Conservation (phyloP, 2,329 filamentous ascomycete species). For the Cercospora zeina region DNA sequence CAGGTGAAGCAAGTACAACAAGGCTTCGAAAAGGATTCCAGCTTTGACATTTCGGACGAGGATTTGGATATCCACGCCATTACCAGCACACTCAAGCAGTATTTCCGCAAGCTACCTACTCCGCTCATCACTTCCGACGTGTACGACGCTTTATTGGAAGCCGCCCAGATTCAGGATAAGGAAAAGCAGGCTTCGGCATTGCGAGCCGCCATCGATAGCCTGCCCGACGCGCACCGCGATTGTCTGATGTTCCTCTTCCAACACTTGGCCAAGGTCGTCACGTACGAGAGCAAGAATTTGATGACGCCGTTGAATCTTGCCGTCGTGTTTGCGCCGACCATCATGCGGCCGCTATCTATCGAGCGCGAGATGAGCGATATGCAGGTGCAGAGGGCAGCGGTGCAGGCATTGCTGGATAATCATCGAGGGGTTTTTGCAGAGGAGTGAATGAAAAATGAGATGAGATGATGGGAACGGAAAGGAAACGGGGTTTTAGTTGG, state of each 20-base stretch:
- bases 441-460: not conserved
- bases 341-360: conserved; percentile 87
- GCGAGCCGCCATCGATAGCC: conserved; percentile 69
- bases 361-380: conserved; percentile 96
- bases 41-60: conserved; percentile 89
- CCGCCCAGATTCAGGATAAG: conserved; percentile 59
- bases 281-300: conserved; percentile 79
- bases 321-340: conserved; percentile 95
- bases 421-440: conserved; percentile 71
- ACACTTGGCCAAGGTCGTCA: conserved; percentile 84
- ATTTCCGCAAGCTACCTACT: conserved; percentile 87
- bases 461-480: not conserved
- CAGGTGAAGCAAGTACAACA: conserved; percentile 88
- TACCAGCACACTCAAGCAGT: conserved; percentile 94
- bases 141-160: conserved; percentile 86
- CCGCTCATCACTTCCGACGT: conserved; percentile 90
- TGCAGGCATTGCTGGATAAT: conserved; percentile 92
- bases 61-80: conserved; percentile 94
- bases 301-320: conserved; percentile 97
- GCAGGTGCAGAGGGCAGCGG: conserved; percentile 84
- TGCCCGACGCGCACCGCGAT: conserved; percentile 82
- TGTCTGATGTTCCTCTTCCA: conserved; percentile 92
- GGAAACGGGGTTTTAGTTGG: not conserved
- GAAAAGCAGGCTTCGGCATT: conserved; percentile 70
- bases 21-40: conserved; percentile 76